Evolutionary conservation across 805 yeast genomes (phyloP).

Genomic region (Metschnikowia picachoensis): DNA sequence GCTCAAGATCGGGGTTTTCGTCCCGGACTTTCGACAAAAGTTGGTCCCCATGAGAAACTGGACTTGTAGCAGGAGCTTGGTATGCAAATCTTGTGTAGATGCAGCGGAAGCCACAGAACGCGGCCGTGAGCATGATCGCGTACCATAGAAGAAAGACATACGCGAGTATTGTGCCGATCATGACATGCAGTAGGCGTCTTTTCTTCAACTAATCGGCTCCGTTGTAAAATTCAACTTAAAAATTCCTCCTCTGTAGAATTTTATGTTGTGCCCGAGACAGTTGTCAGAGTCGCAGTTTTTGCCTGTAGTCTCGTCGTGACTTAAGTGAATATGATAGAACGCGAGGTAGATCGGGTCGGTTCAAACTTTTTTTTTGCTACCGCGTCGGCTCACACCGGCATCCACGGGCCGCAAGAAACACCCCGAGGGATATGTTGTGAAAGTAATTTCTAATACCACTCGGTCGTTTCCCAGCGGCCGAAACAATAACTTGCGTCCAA

Average conservation of each 20-base stretch:
- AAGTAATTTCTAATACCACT: no score
- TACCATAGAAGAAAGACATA: slow-evolving; percentile 36
- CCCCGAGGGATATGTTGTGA: no score
- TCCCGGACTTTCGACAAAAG: not conserved
- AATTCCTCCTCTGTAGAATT: not conserved
- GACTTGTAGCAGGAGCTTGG: slow-evolving; percentile 17
- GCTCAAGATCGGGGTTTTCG: not conserved
- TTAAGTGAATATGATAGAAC: no score
- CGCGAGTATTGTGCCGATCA: slow-evolving; percentile 10
- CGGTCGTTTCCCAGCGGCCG: no score
- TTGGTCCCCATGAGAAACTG: not conserved
- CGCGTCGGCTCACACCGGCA: no score
- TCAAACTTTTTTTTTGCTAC: no score
- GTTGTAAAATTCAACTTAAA: not conserved
- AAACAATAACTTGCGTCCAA: no score
- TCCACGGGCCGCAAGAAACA: no score
- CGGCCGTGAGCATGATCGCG: slow-evolving; percentile 32
- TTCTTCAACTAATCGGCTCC: not conserved
- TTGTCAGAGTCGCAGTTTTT: no score
- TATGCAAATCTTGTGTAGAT: slow-evolving; percentile 29
- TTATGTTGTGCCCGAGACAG: no score
- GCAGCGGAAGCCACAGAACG: slow-evolving; percentile 39
- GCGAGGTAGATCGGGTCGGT: no score
- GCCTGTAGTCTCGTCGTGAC: no score
- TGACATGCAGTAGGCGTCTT: not conserved